Evolutionary conservation across 257 asterid species (phyloP), one percentile per base, ranked within the genome.

Genomic region (Penstemon davidsonii): DNA sequence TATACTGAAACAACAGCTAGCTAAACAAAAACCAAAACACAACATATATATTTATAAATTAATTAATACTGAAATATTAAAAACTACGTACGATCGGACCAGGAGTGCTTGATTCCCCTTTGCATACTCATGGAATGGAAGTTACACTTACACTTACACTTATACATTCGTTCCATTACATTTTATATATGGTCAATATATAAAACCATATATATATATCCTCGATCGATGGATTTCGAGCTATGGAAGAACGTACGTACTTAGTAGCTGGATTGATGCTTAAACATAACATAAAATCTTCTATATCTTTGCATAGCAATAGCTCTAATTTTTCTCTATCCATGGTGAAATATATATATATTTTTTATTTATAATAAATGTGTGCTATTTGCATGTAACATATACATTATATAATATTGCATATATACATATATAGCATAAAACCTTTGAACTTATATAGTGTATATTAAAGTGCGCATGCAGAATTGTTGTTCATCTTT

Each of bases 51-150:
- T 55, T 57, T 42, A n/a, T 15, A 13, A 46, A 9, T 25, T 47
- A 3, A 49, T 4, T 11, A 55, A 18, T 9, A 3, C 12, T 60
- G 3, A 39, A 60, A 47, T 25, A 5, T 25, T 66, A 8, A 46
- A 7, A 36, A 25, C 45, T 5, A 60, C 42, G 58, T 52, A 38
- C 39, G 71, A 46, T 79, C 87, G 87, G 87, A 82, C 87, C 87
- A 82, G 74, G 80, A 68, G 75, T 55, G 74, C 87, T 82, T 82
- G 79, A 82, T 82, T 82, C 87, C 87, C 82, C 81, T 59, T 75
- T 70, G 80, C 78, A 71, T 15, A 15, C 18, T 15, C 18, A 15
- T 15, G 18, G 18, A 15, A 15, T 15, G 18, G 18, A 15, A 15
- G 18, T 13, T 44, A 46, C 47, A 19, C 15, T 43, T 57, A 10